Conservation (phyloP, 169 alveolate species). For the Blepharisma undulans region DNA sequence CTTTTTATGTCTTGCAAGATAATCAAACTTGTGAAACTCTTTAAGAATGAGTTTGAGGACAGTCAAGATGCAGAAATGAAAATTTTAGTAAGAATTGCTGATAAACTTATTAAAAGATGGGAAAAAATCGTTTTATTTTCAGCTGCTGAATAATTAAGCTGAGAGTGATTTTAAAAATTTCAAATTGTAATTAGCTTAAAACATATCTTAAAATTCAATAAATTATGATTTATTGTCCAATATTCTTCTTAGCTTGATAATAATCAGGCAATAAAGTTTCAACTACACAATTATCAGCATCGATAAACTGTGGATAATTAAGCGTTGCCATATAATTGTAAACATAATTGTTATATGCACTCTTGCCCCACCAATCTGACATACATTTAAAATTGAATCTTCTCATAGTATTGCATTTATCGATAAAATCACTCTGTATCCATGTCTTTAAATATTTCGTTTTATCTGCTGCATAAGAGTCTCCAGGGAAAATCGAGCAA, state of each 20-base stretch:
- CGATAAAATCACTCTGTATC: not conserved
- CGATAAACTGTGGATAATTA: not conserved
- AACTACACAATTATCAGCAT: slow-evolving; percentile 8
- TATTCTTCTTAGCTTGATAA: not conserved
- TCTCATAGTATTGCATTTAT: slow-evolving; percentile 24
- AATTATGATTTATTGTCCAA: not conserved
- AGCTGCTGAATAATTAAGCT: not conserved
- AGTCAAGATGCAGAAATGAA: not conserved
- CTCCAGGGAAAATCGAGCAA: slow-evolving; percentile 15
- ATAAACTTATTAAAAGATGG: not conserved
- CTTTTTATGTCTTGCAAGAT: not conserved
- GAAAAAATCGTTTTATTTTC: not conserved
- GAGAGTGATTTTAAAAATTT: not conserved
- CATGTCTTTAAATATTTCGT: not conserved
- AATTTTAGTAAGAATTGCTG: not conserved
- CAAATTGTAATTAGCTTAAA: not conserved
- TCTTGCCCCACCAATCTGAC: not conserved
- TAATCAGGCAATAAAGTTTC: not conserved
- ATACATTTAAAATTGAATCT: not conserved
- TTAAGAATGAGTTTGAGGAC: not conserved
- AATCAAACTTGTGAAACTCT: not conserved
- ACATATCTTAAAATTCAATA: not conserved
- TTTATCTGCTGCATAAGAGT: not conserved
- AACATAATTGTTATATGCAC: not conserved
- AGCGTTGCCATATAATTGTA: not conserved